These are phyloP conservation scores for Microthlaspi erraticum DNA, from an alignment of 345 rosid genomes.

Conservation along the genomic window DNA sequence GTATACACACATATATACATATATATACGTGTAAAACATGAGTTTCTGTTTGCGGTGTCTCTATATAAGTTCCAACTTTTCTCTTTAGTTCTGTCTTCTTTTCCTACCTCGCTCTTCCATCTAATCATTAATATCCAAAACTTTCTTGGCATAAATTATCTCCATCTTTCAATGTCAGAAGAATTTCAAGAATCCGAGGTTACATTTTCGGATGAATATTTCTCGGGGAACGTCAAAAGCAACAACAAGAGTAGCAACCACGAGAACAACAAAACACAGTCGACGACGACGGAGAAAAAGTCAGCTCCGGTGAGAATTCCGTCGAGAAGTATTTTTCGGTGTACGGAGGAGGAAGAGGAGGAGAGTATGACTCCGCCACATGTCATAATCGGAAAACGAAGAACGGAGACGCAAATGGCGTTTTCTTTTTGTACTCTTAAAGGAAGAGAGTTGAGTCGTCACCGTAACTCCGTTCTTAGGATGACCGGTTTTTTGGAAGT, in stretches of 20 bases:
- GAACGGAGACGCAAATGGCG: conserved; percentile 67
- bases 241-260: background rate
- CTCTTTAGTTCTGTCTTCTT: conserved; percentile 27
- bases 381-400: conserved; percentile 55
- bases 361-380: conserved; percentile 60
- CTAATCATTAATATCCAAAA: conserved; percentile 26
- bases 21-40: conserved; percentile 35
- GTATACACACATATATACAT: background rate
- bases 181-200: conserved; percentile 67
- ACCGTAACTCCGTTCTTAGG: conserved; percentile 76
- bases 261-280: conserved; percentile 14
- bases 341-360: conserved; percentile 19
- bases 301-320: conserved; percentile 47
- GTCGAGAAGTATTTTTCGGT: conserved; percentile 39
- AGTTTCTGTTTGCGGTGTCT: conserved; percentile 46
- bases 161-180: conserved; percentile 49
- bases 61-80: conserved; percentile 32
- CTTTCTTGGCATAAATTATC: background rate
- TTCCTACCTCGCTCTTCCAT: conserved; percentile 19
- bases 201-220: conserved; percentile 47
- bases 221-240: background rate
- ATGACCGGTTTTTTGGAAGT: conserved; percentile 92
- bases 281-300: conserved; percentile 40
- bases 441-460: conserved; percentile 79
- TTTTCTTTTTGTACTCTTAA: conserved; percentile 76